Evolutionary conservation across 805 yeast genomes (phyloP).

Genomic region (Kazachstania viticola): DNA sequence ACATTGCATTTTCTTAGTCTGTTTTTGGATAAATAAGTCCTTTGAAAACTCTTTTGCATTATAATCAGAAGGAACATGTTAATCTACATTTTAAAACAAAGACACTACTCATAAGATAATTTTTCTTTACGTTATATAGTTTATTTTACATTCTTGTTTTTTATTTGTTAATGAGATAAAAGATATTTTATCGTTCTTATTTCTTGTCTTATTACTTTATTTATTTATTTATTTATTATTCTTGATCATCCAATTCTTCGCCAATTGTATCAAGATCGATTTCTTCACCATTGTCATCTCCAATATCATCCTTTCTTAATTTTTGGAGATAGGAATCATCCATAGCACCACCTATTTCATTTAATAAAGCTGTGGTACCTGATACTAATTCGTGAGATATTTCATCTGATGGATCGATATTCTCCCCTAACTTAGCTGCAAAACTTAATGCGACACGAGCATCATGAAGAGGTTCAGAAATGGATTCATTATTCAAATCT

Average conservation of each 20-base stretch:
- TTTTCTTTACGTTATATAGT: too few species aligned
- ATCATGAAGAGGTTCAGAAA: constrained; percentile 20
- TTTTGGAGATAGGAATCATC: constrained; percentile 28
- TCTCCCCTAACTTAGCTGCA: constrained; percentile 34
- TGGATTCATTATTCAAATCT: constrained; percentile 28
- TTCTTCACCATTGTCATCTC: constrained; percentile 28
- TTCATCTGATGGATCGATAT: constrained; percentile 30
- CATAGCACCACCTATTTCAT: constrained; percentile 51
- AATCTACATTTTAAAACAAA: too few species aligned
- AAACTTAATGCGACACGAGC: constrained; percentile 30
- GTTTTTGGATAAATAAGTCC: too few species aligned
- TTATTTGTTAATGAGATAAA: too few species aligned
- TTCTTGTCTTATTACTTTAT: too few species aligned
- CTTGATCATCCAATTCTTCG: too few species aligned
- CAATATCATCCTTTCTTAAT: constrained; percentile 28
- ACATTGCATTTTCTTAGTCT: background rate
- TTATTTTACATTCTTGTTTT: too few species aligned
- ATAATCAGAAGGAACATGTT: too few species aligned
- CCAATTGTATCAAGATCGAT: constrained; percentile 11
- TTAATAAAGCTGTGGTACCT: constrained; percentile 40
- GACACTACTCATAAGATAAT: too few species aligned
- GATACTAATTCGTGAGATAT: constrained; percentile 47
- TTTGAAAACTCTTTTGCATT: too few species aligned
- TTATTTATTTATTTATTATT: too few species aligned
- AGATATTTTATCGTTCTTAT: too few species aligned